Conservation (phyloP, 768 basidiomycete species). For the Podaxis mareebaensis region DNA sequence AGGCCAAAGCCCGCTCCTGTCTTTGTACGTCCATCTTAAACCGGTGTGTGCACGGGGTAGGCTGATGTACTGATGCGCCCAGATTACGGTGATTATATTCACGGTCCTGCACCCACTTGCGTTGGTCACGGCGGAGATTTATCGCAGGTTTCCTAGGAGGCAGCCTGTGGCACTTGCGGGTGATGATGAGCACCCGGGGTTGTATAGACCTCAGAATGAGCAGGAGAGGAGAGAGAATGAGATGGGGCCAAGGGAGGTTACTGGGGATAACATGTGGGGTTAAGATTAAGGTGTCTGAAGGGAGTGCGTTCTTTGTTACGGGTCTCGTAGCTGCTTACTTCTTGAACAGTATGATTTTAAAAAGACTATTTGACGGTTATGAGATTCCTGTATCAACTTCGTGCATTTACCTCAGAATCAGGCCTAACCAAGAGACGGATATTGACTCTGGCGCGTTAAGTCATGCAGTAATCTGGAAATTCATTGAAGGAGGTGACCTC, state of each 20-base stretch:
- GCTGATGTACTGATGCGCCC: background rate
- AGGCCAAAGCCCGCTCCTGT: slow-evolving; percentile 66
- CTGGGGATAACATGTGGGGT: slow-evolving; percentile 32
- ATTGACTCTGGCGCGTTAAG: too few species aligned
- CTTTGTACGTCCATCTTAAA: slow-evolving; percentile 45
- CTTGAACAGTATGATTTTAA: too few species aligned
- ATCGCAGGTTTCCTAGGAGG: slow-evolving; percentile 31
- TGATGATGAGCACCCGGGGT: slow-evolving; percentile 27
- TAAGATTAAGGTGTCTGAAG: background rate
- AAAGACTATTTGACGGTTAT: too few species aligned
- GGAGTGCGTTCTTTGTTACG: background rate
- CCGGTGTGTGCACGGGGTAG: background rate
- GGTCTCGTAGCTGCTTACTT: background rate
- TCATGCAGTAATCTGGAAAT: too few species aligned
- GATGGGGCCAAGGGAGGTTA: slow-evolving; percentile 40
- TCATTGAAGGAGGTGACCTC: too few species aligned
- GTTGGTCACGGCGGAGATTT: slow-evolving; percentile 47
- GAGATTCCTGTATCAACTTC: too few species aligned
- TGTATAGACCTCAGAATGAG: slow-evolving; percentile 19
- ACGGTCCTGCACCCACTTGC: slow-evolving; percentile 67
- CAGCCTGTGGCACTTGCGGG: slow-evolving; percentile 20
- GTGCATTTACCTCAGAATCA: too few species aligned
- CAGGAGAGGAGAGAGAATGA: slow-evolving; percentile 14
- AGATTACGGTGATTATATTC: slow-evolving; percentile 65
- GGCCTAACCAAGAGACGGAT: too few species aligned